phyloP scores from a whole-genome alignment of 495 filamentous ascomycete species.

The Extremus antarcticus region DNA sequence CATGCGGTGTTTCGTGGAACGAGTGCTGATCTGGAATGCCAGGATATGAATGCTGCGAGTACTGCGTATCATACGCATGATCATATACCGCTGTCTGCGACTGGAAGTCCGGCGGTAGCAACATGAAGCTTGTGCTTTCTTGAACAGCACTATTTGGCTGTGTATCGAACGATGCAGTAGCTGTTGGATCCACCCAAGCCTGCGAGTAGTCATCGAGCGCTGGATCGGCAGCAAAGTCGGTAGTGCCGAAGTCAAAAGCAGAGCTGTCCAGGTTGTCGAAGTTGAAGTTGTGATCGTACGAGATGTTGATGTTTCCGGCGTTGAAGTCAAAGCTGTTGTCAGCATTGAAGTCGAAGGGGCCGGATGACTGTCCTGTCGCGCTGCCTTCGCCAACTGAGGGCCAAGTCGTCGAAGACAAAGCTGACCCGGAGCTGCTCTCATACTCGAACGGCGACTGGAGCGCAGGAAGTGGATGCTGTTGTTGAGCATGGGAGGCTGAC shows the following conservation, averaged over 20 bases:
- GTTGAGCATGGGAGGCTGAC: not conserved
- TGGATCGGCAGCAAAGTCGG: constrained; percentile 10
- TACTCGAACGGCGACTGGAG: constrained; percentile 18
- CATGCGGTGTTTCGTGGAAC: not conserved
- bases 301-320: constrained; percentile 10
- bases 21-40: constrained; percentile 2
- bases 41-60: not conserved
- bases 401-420: constrained; percentile 13
- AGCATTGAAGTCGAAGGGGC: not conserved
- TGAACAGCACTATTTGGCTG: not conserved
- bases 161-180: not conserved
- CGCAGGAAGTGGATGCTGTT: constrained; percentile 1
- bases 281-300: constrained; percentile 8
- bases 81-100: not conserved
- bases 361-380: not conserved
- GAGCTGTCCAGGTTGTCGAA: constrained; percentile 9
- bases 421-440: constrained; percentile 8
- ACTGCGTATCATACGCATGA: constrained; percentile 3
- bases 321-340: constrained; percentile 15
- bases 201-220: constrained; percentile 4
- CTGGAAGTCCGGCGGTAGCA: not conserved
- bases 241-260: constrained; percentile 10
- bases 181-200: not conserved
- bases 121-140: not conserved
- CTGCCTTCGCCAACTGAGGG: constrained; percentile 7